Evolutionary conservation across 495 filamentous ascomycete genomes (phyloP).

Genomic region (Penicillium pulvis): DNA sequence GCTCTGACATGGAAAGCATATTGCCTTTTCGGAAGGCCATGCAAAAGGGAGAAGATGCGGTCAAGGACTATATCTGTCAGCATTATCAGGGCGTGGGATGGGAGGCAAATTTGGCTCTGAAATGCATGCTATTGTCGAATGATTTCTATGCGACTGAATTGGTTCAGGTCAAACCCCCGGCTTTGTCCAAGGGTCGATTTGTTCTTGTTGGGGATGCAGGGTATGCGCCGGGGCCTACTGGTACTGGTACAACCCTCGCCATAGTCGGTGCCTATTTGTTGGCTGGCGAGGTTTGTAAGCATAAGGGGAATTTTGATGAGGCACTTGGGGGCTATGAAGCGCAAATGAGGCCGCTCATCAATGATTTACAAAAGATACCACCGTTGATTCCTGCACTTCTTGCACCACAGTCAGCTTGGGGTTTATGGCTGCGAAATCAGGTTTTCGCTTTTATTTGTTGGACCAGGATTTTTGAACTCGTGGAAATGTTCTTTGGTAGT

Average conservation of each 20-base stretch:
- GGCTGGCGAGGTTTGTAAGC: slow-evolving; percentile 46
- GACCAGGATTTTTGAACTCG: slow-evolving; percentile 12
- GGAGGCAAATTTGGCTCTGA: slow-evolving; percentile 38
- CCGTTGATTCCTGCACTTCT: slow-evolving; percentile 21
- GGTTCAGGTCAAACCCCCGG: slow-evolving; percentile 47
- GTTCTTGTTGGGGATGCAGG: slow-evolving; percentile 46
- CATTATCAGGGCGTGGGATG: slow-evolving; percentile 44
- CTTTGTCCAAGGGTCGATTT: slow-evolving; percentile 36
- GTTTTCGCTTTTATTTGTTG: slow-evolving; percentile 23
- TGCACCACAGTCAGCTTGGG: slow-evolving; percentile 45
- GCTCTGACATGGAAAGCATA: slow-evolving; percentile 25
- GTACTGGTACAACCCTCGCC: slow-evolving; percentile 46
- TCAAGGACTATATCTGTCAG: slow-evolving; percentile 42
- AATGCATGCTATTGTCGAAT: slow-evolving; percentile 39
- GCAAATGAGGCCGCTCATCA: slow-evolving; percentile 43
- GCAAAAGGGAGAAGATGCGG: slow-evolving; percentile 38
- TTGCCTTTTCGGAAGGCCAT: slow-evolving; percentile 38
- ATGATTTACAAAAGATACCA: slow-evolving; percentile 39
- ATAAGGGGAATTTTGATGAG: slow-evolving; percentile 29
- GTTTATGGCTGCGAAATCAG: slow-evolving; percentile 27
- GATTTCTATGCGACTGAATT: slow-evolving; percentile 53
- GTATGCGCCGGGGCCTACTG: slow-evolving; percentile 40
- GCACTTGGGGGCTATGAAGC: slow-evolving; percentile 45
- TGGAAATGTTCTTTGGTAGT: slow-evolving; percentile 3
- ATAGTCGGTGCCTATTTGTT: slow-evolving; percentile 52